Conservation (phyloP, 2,329 filamentous ascomycete genomes). For the Fusarium guadeloupense region DNA sequence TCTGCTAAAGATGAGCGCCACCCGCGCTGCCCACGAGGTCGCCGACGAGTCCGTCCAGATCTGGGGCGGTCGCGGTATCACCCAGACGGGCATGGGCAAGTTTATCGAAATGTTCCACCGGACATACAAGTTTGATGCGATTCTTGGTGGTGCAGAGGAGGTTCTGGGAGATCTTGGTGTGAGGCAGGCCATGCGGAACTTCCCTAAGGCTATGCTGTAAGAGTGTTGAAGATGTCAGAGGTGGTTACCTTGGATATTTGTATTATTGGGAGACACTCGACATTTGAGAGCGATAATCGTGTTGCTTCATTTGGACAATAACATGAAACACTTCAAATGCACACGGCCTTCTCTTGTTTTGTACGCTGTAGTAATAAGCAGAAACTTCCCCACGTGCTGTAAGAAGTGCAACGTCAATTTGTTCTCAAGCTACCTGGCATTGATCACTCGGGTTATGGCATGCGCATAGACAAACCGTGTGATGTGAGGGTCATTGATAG, state of each 20-base stretch:
- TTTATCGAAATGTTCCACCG: slow-evolving; percentile 86
- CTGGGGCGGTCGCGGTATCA: slow-evolving; percentile 83
- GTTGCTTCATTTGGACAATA: too few species aligned
- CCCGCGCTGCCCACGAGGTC: slow-evolving; percentile 81
- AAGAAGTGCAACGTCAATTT: too few species aligned
- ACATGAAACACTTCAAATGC: too few species aligned
- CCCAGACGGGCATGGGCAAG: slow-evolving; percentile 83
- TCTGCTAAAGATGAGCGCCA: slow-evolving; percentile 81
- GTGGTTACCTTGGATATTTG: background rate
- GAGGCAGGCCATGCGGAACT: slow-evolving; percentile 82
- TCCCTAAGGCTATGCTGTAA: slow-evolving; percentile 86
- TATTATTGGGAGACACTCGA: background rate
- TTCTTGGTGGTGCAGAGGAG: slow-evolving; percentile 84
- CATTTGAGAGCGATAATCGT: background rate
- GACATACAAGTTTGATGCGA: slow-evolving; percentile 83
- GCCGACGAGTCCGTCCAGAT: slow-evolving; percentile 87
- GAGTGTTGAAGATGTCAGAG: background rate
- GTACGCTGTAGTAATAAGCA: too few species aligned
- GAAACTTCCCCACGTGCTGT: too few species aligned
- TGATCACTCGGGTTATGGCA: too few species aligned
- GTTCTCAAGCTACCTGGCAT: too few species aligned
- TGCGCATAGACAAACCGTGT: too few species aligned
- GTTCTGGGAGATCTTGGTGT: slow-evolving; percentile 84
- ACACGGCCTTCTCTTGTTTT: too few species aligned
- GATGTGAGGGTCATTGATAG: too few species aligned